These are phyloP conservation scores for Boletus barrowsii DNA, from an alignment of 768 basidiomycete species.

Conservation along the genomic window DNA sequence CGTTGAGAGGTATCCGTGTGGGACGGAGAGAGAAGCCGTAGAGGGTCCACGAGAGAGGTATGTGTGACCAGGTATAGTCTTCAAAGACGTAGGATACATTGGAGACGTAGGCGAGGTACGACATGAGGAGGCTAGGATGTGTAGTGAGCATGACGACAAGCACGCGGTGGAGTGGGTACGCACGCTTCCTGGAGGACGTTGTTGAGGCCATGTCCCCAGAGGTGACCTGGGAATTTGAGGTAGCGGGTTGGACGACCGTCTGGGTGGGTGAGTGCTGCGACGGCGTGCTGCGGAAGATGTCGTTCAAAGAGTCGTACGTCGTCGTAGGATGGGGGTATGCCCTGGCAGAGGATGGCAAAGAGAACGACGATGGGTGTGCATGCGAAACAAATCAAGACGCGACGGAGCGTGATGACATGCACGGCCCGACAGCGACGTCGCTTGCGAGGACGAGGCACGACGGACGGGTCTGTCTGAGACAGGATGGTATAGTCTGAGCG, in stretches of 20 bases:
- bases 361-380: slow-evolving; percentile 24
- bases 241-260: slow-evolving; percentile 29
- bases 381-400: slow-evolving; percentile 24
- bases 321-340: slow-evolving; percentile 39
- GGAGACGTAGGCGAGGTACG: slow-evolving; percentile 48
- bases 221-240: slow-evolving; percentile 49
- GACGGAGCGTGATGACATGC: slow-evolving; percentile 24
- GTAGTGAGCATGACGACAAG: not conserved
- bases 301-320: slow-evolving; percentile 36
- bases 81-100: slow-evolving; percentile 61
- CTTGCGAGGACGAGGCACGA: not conserved
- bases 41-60: slow-evolving; percentile 50
- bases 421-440: slow-evolving; percentile 12
- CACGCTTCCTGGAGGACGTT: slow-evolving; percentile 62
- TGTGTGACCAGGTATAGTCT: slow-evolving; percentile 59
- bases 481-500: slow-evolving; percentile 12
- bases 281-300: slow-evolving; percentile 39
- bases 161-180: slow-evolving; percentile 17
- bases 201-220: slow-evolving; percentile 62
- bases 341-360: slow-evolving; percentile 32
- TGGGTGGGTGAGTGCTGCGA: slow-evolving; percentile 10
- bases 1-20: slow-evolving; percentile 52
- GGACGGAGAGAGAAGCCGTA: slow-evolving; percentile 54
- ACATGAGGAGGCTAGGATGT: slow-evolving; percentile 42
- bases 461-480: not conserved